A percentile compares a stretch with the other conserved stretches of the same genome.
These are phyloP conservation scores for Phytophthora pluvialis DNA, from an alignment of 352 stramenopile species.

Conservation along the genomic window DNA sequence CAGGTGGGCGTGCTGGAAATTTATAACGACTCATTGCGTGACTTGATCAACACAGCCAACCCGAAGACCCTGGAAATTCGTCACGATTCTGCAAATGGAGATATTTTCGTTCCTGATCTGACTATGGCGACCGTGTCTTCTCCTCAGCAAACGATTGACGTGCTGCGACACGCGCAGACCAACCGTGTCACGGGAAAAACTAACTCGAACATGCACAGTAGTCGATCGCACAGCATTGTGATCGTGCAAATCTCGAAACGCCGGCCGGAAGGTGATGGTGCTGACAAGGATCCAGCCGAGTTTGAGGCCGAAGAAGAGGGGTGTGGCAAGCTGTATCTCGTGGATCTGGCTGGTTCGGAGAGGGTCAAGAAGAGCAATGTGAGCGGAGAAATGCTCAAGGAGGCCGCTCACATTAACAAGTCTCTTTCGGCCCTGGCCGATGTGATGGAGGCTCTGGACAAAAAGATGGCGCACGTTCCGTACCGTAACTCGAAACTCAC, in stretches of 20 bases:
- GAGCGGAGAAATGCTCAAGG: conserved; percentile 79
- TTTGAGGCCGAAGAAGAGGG: conserved; percentile 53
- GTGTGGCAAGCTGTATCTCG: conserved; percentile 91
- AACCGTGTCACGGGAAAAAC: conserved; percentile 89
- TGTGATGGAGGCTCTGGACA: conserved; percentile 92
- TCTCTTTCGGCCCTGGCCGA: conserved; percentile 93
- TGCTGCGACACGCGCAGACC: conserved; percentile 67
- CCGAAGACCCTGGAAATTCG: conserved; percentile 75
- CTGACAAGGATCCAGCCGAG: conserved; percentile 32
- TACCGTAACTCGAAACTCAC: conserved; percentile 99
- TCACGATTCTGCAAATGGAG: conserved; percentile 65
- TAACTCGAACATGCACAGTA: conserved; percentile 91
- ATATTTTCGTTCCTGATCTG: conserved; percentile 79
- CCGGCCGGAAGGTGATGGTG: conserved; percentile 36
- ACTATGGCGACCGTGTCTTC: conserved; percentile 74
- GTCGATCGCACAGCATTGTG: conserved; percentile 93
- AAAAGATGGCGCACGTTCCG: conserved; percentile 93
- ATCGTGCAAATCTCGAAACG: conserved; percentile 90
- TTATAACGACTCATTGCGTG: conserved; percentile 93
- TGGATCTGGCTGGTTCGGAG: conserved; percentile 93
- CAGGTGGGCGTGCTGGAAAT: conserved; percentile 97
- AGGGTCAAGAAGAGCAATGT: conserved; percentile 92
- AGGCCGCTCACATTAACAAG: conserved; percentile 89
- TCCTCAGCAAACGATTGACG: conserved; percentile 71
- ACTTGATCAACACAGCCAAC: conserved; percentile 85